Base-by-base conservation (phyloP, 306 rosid species). In the Vigna unguiculata region DNA sequence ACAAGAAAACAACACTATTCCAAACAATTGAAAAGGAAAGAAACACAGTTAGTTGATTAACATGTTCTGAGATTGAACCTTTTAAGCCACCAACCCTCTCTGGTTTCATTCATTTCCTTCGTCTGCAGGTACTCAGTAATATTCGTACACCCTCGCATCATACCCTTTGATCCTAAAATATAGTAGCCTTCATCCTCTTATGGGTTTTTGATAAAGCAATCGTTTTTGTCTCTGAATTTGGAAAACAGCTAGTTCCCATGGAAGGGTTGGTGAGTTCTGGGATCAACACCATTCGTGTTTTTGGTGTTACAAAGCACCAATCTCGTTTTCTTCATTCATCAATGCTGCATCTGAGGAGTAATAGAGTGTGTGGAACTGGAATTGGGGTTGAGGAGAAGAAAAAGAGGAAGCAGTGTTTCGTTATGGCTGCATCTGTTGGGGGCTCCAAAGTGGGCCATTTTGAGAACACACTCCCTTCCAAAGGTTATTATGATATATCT, bases 391-490 rank as follows among this genome's bases (percentile, higher is more conserved):
- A 62, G 72, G 49, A 36, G 79, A 68, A 43, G 41, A 83, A 69
- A 30, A 69, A 64, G 17, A 14, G 28, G 41, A 3, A 30, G 52
- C 19, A 67, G 16, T 51, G 87, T 19, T 34, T 85, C 24, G 66
- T 69, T 12, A 75, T 78, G 47, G 46, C 83, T 80, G 34, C 83
- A 78, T 34, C 84, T 64, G 85, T 74, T 75, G 85, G 82, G 45
- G 65, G 74, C 22, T 57, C 88, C 22, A 69, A 80, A 76, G 36
- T 78, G 51, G 78, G 55, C 40, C 89, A 72, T 55, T 89, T 80
- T 32, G 77, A 78, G 76, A 90, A 85, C 72, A 90, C 82, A 0
- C 7, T 79, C 41, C 91, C 90, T 78, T 85, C 91, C 54, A 84
- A 72, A 90, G 93, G 93, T 81, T 47, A 14, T 69, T 55, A 10